Base-by-base conservation (phyloP, 129 eudicot genomes). In the Helichrysum umbraculigerum region DNA sequence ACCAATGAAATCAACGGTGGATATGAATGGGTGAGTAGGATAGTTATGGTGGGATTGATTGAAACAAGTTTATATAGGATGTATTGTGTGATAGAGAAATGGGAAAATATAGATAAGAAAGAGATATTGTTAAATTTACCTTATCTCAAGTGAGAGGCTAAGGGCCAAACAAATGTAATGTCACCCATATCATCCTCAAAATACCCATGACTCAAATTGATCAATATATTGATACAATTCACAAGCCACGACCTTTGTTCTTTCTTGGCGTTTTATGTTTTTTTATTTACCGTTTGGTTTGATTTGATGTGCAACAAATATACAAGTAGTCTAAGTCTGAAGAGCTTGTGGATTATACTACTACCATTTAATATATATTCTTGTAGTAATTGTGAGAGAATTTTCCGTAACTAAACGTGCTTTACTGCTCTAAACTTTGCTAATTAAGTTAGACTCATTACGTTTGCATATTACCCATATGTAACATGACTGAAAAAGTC, bases 81-180 rank as follows among this genome's bases (percentile, higher is more conserved):
- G 76, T 47, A 30, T 17, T 78, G 81, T 78, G 81, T 69, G 81
- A 61, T 68, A 69, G 81, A 78, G 75, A 78, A 69, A 78, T 78
- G 70, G 70, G 69, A 22, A 78, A 61, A n/a, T n/a, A n/a, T n/a
- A n/a, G n/a, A n/a, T n/a, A 68, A 66, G 60, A 57, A 77, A 29
- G 67, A 57, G 75, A 77, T 67, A 77, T 77, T 37, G 74, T 67
- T 66, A 34, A 28, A 56, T 57, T 57, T 69, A 78, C 75, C 81
- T 78, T 78, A 78, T 78, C 76, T 60, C 50, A 78, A n/a, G 5
- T n/a, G 70, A 59, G 81, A 70, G 81, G 63, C 81, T 60, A 75
- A 63, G 63, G 51, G 71, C 79, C 79, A 63, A 47, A 75, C 79
- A 63, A 63, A 62, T 74, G 71, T 74, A 29, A 62, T 50, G 25